Base-by-base conservation (phyloP, 2,329 filamentous ascomycete species). In the Boeremia exigua region DNA sequence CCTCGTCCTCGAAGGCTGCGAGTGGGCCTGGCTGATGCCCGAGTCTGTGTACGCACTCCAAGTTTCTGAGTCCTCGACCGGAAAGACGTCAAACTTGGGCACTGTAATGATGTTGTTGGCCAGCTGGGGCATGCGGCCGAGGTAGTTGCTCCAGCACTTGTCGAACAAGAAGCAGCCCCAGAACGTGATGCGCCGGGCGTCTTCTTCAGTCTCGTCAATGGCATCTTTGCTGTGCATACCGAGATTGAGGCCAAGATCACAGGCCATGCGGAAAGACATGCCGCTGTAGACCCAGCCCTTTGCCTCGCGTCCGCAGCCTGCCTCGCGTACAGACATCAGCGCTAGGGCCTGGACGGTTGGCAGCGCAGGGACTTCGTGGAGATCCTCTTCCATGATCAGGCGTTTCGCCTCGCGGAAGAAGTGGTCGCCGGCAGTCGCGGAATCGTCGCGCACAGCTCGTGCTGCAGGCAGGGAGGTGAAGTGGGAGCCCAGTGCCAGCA, bases 121-220 rank as follows among this genome's bases (percentile, higher is more conserved):
- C 10, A 98, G 80, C 74, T 97, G 94, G 10, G 95, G 94, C 59
- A 97, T 82, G 38, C 95, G 88, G 43, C 95, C 94, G 25, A 98
- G 84, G 67, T 98, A 98, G 73, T 97, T 98, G 45, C 93, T 96
- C 93, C 94, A 98, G 75, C 92, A 96, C 82, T 97, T 98, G 79
- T 99, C 95, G 73, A 98, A 96, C n/a, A 96, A 78, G 75, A 95
- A 98, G 73, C 93, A 97, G 6, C 95, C 95, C 95, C 95, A 98
- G 70, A 97, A 98, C 0, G 95, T 98, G 37, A 98, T 88, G 48
- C 91, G 84, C 34, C 95, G 84, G 2, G 92, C 93, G 76, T 99
- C 95, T 34, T 96, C 85, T 74, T 97, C 94, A 42, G 90, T 84
- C 54, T 96, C 91, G 58, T 87, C 86, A 62, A 94, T 82, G 27